Base-by-base conservation (phyloP, 140 eudicot species). In the Bidens hawaiensis region DNA sequence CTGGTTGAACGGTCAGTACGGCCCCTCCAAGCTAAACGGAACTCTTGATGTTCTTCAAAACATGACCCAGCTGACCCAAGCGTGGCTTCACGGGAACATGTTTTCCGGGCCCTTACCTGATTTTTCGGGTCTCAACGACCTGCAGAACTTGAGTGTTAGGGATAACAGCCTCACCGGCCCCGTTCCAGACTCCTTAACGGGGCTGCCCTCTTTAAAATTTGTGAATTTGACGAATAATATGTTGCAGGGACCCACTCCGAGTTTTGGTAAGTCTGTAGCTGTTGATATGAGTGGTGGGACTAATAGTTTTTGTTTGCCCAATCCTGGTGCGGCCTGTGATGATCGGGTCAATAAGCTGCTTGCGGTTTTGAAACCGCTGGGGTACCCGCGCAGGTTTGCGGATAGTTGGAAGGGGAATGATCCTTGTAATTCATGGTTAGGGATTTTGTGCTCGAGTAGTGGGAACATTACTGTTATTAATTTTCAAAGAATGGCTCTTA, bases 341-440 rank as follows among this genome's bases (percentile, higher is more conserved):
- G 52, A 79, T 0, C 89, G 79, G 4, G 97, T 90, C 27, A 54
- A 77, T 81, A 26, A 4, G 3, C 54, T 90, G 87, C 80, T 90
- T 49, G 33, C 48, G 30, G 71, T 83, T 52, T 85, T 73, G 0
- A 33, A 68, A 59, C 70, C 83, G 7, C 36, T 86, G 36, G 95
- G 81, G 46, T 90, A 86, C 24, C 97, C 97, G 1, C 55, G n/a
- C 27, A 19, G 5, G 40, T 83, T 90, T 67, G 95, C 95, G 0
- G 76, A 72, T 56, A 69, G 72, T 51, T 90, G 97, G 97, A 90
- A 83, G 64, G 97, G 85, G 42, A 90, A 90, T 69, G 76, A 83
- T 74, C 94, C 95, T 15, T 82, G 97, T 67, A 33, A n/a, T 0
- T 41, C 49, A 0, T 90, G 97, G 97, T 9, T 50, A 24, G 88